Base-by-base conservation (phyloP, 2,329 filamentous ascomycete species). In the Aspergillus sergii region DNA sequence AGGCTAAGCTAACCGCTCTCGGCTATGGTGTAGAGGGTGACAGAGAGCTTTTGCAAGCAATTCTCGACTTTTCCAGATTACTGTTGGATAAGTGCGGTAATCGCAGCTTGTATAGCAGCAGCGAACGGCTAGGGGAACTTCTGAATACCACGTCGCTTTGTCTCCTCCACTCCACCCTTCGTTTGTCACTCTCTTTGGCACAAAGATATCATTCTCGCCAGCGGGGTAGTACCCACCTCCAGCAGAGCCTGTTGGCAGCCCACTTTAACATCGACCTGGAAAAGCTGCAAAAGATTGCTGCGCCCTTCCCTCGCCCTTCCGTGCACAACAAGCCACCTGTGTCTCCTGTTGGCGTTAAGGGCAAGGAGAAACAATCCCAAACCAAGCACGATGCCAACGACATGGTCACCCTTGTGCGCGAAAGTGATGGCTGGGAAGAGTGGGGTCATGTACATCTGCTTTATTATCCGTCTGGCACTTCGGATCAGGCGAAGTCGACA, bases 61-160 rank as follows among this genome's bases (percentile, higher is more conserved):
- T 98, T 59, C 83, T 99, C 64, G 85, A 87, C 70, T 99, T 99
- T 78, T 97, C 94, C 26, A 88, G 90, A 65, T 86, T 96, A 77
- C 84, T 99, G 34, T 82, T 98, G 58, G 93, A 98, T 76, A 95
- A 97, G 75, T 99, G 95, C 78, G 95, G 94, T 64, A 99, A 99
- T 75, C 86, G 96, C 70, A 97, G 94, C 80, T 89, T 99, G 71
- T 99, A 98, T 77, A 92, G 91, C 64, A 99, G 95, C 82, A 98
- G 94, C 76, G 85, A 90, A 68, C 92, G 96, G 71, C 82, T 99
- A 65, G 95, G 94, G 75, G 90, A 94, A 74, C 85, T 99, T 46
- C 86, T 99, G 63, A 92, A 97, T 78, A 94, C 91, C 51, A 94
- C 92, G 3, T 94, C 91, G 28, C 84, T 94, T 62, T 87, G 89